Percentiles rank a stretch among this genome's conserved stretches.
These are phyloP conservation scores for Magnusiomyces paraingens DNA, from an alignment of 1,139 yeast genomes.

Conservation along the genomic window DNA sequence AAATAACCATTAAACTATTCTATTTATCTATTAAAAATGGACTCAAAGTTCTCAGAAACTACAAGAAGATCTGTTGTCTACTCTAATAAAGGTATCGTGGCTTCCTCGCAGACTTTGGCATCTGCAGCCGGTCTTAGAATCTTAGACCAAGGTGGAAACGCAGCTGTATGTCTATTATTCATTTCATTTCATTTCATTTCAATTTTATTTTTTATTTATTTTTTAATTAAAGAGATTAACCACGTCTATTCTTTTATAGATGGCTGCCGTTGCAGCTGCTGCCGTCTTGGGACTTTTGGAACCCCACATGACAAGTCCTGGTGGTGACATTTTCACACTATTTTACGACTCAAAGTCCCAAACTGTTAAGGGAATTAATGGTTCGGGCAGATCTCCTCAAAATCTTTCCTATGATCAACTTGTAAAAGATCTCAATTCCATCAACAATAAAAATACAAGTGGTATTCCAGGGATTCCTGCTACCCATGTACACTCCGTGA, in stretches of 20 bases:
- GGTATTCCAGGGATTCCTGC: conserved; percentile 33
- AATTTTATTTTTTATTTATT: neutral
- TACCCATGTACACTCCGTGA: conserved; percentile 52
- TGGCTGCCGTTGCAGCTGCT: conserved; percentile 71
- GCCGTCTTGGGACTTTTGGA: conserved; percentile 70
- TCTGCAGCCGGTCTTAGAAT: conserved; percentile 66
- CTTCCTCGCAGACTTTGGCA: conserved; percentile 73
- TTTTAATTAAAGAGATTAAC: no score
- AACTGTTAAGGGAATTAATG: conserved; percentile 62
- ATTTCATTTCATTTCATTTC: neutral
- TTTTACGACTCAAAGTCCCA: conserved; percentile 47
- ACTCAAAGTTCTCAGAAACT: conserved; percentile 29
- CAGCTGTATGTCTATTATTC: conserved; percentile 38
- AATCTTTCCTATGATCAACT: conserved; percentile 26
- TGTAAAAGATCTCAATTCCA: conserved; percentile 10
- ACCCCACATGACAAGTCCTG: conserved; percentile 75
- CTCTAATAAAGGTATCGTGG: conserved; percentile 66
- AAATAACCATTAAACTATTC: no score
- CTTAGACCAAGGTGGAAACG: conserved; percentile 67
- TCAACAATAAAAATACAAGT: conserved; percentile 7
- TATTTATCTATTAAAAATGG: conserved; percentile 6
- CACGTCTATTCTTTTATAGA: conserved; percentile 28
- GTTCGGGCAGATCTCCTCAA: conserved; percentile 66
- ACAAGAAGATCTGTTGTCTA: conserved; percentile 75
- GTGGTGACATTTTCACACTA: conserved; percentile 74